Evolutionary conservation across 2,329 filamentous ascomycete species (phyloP), one percentile per base, ranked within the genome.

Genomic region (Ophiostoma novo-ulmi): DNA sequence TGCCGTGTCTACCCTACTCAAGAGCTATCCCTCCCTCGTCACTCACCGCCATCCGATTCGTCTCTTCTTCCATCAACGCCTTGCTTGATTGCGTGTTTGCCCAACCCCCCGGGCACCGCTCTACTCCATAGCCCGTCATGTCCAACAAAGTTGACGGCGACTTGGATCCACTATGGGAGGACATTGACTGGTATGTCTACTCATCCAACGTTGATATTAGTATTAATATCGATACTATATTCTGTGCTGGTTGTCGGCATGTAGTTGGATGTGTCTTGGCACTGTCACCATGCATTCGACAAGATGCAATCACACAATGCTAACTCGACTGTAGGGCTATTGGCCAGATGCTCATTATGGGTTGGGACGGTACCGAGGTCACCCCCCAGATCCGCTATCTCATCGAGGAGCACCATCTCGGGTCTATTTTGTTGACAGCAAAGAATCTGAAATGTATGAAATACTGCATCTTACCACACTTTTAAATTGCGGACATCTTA

Each of bases 361-460:
- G 91, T 78, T 96, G 92, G 84, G 91, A 95, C 83, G 92, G 92
- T 73, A 92, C 90, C 70, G 87, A 91, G 78, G 89, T 95, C 70
- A 94, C 91, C 36, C 91, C 91, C 72, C 91, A 94, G 79, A 93
- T 95, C 78, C 88, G 87, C 74, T 89, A 87, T 75, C 85, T 94
- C 75, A 95, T 97, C 76, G 88, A 92, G 78, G 86, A 92, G 75
- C 88, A 94, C 78, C 91, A 98, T 78, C 85, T 99, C 67, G 95
- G 95, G 70, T 95, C 93, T 69, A 91, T 98, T 77, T 84, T 93
- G 72, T 81, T 95, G 73, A 94, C 91, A 55, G 91, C 91, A 73
- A 94, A 94, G 82, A 95, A 95, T 75, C 83, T 94, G 70, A 93
- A 92, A 84, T 92, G 92, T 94, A 80, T 79, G 67, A 17, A 4